Evolutionary conservation across 495 filamentous ascomycete species (phyloP).

Genomic region (Penicillium chermesinum): DNA sequence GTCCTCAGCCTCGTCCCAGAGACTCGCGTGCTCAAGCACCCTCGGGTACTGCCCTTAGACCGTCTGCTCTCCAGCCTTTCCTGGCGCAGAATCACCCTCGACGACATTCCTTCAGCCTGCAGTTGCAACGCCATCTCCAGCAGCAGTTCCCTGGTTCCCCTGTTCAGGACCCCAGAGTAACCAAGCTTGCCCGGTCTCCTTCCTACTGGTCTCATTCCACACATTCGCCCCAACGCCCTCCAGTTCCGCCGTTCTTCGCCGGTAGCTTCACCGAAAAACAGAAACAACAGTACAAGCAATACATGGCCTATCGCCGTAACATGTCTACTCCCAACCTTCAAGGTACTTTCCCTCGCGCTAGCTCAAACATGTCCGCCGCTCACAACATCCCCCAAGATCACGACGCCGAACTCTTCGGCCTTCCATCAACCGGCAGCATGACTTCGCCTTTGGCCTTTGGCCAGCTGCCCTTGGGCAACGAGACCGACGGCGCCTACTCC

Average conservation of each 20-base stretch:
- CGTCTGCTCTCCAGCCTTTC: constrained; percentile 29
- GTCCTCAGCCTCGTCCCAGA: constrained; percentile 31
- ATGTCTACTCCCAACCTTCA: constrained; percentile 41
- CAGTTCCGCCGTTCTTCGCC: constrained; percentile 48
- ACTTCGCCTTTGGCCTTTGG: constrained; percentile 22
- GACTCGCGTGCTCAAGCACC: constrained; percentile 34
- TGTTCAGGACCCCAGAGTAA: constrained; percentile 34
- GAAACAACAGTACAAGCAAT: constrained; percentile 15
- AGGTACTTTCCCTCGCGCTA: constrained; percentile 15
- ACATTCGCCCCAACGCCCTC: constrained; percentile 42
- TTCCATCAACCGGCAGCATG: constrained; percentile 29
- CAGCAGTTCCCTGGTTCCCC: constrained; percentile 34
- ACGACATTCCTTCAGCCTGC: constrained; percentile 32
- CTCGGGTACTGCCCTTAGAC: constrained; percentile 38
- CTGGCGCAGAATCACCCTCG: constrained; percentile 32
- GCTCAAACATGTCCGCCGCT: neutral
- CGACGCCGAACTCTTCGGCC: constrained; percentile 31
- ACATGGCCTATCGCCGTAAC: constrained; percentile 25
- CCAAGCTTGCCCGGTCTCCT: constrained; percentile 38
- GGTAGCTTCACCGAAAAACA: constrained; percentile 27
- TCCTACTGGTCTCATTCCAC: constrained; percentile 42
- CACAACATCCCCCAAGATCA: constrained; percentile 10
- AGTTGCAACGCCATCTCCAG: constrained; percentile 34
- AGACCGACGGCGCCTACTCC: constrained; percentile 8
- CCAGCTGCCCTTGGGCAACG: constrained; percentile 11